phyloP scores from a whole-genome alignment of 768 basidiomycete genomes.

The Hemileccinum impolitum region DNA sequence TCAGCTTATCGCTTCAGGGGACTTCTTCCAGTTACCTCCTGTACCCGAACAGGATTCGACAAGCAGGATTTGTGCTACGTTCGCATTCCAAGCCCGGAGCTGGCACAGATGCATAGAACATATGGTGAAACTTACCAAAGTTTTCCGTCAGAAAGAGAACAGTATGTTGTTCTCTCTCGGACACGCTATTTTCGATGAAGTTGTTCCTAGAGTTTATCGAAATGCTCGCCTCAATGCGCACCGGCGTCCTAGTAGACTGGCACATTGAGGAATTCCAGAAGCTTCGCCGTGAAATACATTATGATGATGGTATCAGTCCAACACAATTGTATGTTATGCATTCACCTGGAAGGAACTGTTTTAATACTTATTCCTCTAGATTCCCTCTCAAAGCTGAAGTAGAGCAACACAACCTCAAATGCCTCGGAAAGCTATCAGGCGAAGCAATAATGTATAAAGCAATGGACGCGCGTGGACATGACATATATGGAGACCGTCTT shows the following conservation, averaged over 20 bases:
- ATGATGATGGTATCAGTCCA: constrained; percentile 78
- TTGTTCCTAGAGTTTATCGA: constrained; percentile 69
- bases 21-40: constrained; percentile 81
- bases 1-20: constrained; percentile 72
- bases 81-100: constrained; percentile 61
- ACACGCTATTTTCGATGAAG: not conserved
- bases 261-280: constrained; percentile 69
- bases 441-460: constrained; percentile 33
- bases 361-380: constrained; percentile 11
- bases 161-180: constrained; percentile 25
- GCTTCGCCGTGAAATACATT: constrained; percentile 61
- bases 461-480: constrained; percentile 45
- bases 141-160: constrained; percentile 71
- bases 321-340: constrained; percentile 73
- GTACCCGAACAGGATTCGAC: constrained; percentile 51
- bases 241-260: constrained; percentile 60
- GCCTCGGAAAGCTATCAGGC: constrained; percentile 25
- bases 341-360: not conserved
- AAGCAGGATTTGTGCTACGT: constrained; percentile 48
- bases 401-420: constrained; percentile 21
- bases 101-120: constrained; percentile 55
- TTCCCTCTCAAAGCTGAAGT: constrained; percentile 29
- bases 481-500: constrained; percentile 36
- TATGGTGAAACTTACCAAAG: constrained; percentile 51
- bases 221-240: constrained; percentile 98